Evolutionary conservation across 495 filamentous ascomycete species (phyloP).

Genomic region (Lophium mytilinum): DNA sequence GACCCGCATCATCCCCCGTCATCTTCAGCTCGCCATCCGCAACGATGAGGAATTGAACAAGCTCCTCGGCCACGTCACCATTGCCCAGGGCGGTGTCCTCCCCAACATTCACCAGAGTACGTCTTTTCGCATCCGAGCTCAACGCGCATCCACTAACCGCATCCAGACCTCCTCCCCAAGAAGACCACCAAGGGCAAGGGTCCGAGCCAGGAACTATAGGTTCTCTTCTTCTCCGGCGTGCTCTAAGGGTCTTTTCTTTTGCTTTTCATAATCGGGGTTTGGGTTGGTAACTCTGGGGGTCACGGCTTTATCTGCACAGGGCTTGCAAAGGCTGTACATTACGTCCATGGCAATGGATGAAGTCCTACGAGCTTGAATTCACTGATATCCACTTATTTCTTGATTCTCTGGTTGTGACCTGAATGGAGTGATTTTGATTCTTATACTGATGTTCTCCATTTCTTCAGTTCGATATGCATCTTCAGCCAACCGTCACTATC

Average conservation of each 20-base stretch:
- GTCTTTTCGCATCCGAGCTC: conserved; percentile 32
- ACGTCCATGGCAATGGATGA: conserved; percentile 63
- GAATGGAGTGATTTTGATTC: too few relatives aligned
- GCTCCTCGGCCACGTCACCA: conserved; percentile 97
- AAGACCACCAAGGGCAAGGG: conserved; percentile 92
- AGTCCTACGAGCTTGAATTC: conserved; percentile 38
- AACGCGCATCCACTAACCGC: conserved; percentile 37
- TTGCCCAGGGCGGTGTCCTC: conserved; percentile 98
- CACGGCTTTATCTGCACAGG: conserved; percentile 63
- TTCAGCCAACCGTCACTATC: too few relatives aligned
- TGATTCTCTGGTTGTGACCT: too few relatives aligned
- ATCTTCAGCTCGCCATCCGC: conserved; percentile 97
- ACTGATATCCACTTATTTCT: too few relatives aligned
- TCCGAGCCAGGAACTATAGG: conserved; percentile 83
- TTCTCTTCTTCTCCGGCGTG: conserved; percentile 35
- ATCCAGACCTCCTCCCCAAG: conserved; percentile 87
- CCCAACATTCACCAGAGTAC: conserved; percentile 97
- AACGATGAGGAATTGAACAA: conserved; percentile 99
- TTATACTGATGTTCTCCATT: too few relatives aligned
- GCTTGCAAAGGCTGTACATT: conserved; percentile 76
- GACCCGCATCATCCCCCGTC: conserved; percentile 99
- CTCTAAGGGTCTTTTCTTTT: conserved; percentile 46
- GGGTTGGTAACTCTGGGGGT: conserved; percentile 56
- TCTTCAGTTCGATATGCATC: too few relatives aligned
- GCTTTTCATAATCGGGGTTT: conserved; percentile 82